Percentiles rank a stretch among this genome's conserved stretches.
Conservation (phyloP, 2,329 filamentous ascomycete species). For the Colletotrichum eremochloae region DNA sequence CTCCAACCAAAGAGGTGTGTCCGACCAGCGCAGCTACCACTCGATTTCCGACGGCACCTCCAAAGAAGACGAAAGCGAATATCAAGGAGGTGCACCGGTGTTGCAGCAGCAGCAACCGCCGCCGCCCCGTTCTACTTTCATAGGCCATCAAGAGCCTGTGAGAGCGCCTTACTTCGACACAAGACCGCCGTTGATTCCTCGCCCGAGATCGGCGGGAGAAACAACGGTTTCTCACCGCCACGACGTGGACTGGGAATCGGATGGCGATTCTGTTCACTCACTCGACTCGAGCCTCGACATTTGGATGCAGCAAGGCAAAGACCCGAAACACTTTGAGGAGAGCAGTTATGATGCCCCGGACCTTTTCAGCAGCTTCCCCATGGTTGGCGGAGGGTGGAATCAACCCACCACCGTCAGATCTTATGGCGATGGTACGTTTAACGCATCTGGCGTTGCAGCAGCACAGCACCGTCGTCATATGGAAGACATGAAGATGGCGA, state of each 20-base stretch:
- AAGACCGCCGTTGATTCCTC: conserved; percentile 51
- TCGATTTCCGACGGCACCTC: conserved; percentile 48
- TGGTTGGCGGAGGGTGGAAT: conserved; percentile 59
- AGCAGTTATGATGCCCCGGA: conserved; percentile 60
- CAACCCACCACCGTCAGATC: conserved; percentile 61
- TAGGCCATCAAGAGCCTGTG: conserved; percentile 46
- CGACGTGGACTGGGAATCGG: conserved; percentile 60
- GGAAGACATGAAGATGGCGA: conserved; percentile 60
- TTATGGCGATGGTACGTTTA: conserved; percentile 49
- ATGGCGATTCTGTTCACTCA: conserved; percentile 58
- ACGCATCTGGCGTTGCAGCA: conserved; percentile 45
- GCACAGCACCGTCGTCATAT: conserved; percentile 56
- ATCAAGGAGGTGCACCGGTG: conserved; percentile 41
- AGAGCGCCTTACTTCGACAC: conserved; percentile 48
- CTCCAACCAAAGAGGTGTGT: conserved; percentile 48
- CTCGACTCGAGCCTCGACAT: conserved; percentile 67
- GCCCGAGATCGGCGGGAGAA: conserved; percentile 63
- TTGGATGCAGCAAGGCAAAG: conserved; percentile 64
- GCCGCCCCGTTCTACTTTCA: conserved; percentile 51
- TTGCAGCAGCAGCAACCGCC: conserved; percentile 44
- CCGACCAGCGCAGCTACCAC: conserved; percentile 51
- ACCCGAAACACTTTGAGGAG: conserved; percentile 53
- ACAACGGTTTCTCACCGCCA: conserved; percentile 57
- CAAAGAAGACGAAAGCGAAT: conserved; percentile 31
- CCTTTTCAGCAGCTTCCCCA: conserved; percentile 67